Evolutionary conservation across 179 eudicot species (phyloP).

Genomic region (Dionaea muscipula): DNA sequence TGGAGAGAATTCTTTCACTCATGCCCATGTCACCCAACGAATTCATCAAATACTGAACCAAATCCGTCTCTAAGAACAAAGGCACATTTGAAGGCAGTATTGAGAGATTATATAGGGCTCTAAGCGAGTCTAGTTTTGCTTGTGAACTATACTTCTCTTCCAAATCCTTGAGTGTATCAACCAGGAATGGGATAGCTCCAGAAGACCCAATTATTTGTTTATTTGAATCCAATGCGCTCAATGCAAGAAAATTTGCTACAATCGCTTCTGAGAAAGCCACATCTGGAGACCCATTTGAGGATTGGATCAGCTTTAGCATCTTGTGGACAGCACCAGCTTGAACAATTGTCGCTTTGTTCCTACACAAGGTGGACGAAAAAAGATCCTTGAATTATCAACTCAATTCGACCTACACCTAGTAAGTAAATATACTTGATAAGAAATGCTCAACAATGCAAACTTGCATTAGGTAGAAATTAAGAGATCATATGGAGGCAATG

Average conservation of each 20-base stretch:
- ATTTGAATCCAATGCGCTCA: slow-evolving; percentile 73
- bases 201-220: slow-evolving; percentile 69
- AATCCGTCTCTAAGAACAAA: slow-evolving; percentile 38
- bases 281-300: slow-evolving; percentile 29
- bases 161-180: slow-evolving; percentile 30
- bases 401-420: not conserved
- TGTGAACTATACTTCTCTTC: slow-evolving; percentile 26
- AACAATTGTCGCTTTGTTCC: slow-evolving; percentile 85
- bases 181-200: slow-evolving; percentile 59
- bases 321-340: slow-evolving; percentile 86
- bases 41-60: slow-evolving; percentile 40
- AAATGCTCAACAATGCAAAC: too few relatives aligned
- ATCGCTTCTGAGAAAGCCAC: slow-evolving; percentile 46
- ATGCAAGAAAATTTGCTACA: slow-evolving; percentile 76
- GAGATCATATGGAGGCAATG: too few relatives aligned
- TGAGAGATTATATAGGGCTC: slow-evolving; percentile 80
- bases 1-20: slow-evolving; percentile 65
- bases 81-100: slow-evolving; percentile 45
- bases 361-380: slow-evolving; percentile 14
- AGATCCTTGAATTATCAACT: not conserved
- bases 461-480: too few relatives aligned
- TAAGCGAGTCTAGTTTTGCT: slow-evolving; percentile 51
- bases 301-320: slow-evolving; percentile 57
- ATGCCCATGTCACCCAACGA: slow-evolving; percentile 53
- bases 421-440: not conserved